phyloP scores from a whole-genome alignment of 768 basidiomycete species.

The Lactarius trivialis region DNA sequence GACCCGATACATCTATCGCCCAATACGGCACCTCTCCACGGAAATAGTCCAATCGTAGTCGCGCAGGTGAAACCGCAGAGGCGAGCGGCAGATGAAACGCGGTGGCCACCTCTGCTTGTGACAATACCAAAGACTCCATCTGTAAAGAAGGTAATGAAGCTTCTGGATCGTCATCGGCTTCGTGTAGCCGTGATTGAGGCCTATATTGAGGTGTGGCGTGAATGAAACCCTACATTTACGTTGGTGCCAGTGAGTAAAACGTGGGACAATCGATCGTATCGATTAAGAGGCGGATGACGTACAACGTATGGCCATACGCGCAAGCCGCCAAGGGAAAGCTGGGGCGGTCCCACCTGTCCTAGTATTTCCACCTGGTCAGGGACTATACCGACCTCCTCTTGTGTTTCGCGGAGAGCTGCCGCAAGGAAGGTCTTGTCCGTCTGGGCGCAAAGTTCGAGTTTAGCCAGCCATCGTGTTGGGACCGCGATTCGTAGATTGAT shows the following conservation, averaged over 20 bases:
- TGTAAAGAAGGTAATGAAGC: conserved; percentile 55
- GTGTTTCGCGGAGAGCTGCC: conserved; percentile 64
- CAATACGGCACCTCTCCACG: conserved; percentile 54
- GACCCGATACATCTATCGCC: conserved; percentile 61
- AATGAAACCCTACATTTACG: conserved; percentile 28
- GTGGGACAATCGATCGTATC: not conserved
- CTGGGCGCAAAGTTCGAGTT: conserved; percentile 28
- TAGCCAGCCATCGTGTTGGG: conserved; percentile 13
- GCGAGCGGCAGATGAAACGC: conserved; percentile 66
- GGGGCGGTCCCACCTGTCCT: conserved; percentile 57
- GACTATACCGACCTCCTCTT: conserved; percentile 63
- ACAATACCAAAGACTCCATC: conserved; percentile 44
- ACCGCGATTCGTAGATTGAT: not conserved
- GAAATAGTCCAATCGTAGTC: conserved; percentile 49
- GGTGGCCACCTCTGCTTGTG: conserved; percentile 58
- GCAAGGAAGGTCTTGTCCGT: conserved; percentile 46
- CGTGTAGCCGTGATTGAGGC: not conserved
- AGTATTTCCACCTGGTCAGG: conserved; percentile 58
- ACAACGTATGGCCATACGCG: conserved; percentile 76
- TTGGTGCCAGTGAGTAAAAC: not conserved
- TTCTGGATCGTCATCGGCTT: conserved; percentile 26
- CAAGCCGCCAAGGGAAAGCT: conserved; percentile 51
- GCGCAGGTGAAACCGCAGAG: conserved; percentile 40
- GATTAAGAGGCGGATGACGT: conserved; percentile 29
- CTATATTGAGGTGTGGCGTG: conserved; percentile 18